Percentiles rank a stretch among this genome's conserved stretches.
phyloP scores from a whole-genome alignment of 352 stramenopile genomes.

The Phytophthora nicotianae region DNA sequence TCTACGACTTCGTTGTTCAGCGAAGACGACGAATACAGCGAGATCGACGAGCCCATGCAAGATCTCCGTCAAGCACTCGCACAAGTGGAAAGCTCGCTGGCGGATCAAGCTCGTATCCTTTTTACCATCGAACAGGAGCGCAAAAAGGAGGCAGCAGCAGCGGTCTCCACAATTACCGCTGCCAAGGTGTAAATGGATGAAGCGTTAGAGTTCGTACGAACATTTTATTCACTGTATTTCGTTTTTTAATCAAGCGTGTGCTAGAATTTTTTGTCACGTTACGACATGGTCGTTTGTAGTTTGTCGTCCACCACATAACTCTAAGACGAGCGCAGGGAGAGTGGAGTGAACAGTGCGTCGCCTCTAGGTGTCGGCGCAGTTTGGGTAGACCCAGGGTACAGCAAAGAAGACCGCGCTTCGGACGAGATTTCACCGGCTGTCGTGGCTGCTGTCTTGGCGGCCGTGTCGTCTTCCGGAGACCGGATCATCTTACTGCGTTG shows the following conservation, averaged over 20 bases:
- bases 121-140: slow-evolving; percentile 50
- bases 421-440: slow-evolving; percentile 39
- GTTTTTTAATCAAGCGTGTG: slow-evolving; percentile 26
- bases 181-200: slow-evolving; percentile 12
- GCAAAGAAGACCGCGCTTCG: slow-evolving; percentile 35
- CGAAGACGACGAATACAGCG: slow-evolving; percentile 22
- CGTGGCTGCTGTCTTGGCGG: slow-evolving; percentile 32
- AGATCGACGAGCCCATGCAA: slow-evolving; percentile 31
- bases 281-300: slow-evolving; percentile 20
- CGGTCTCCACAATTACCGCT: not conserved
- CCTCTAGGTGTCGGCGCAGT: slow-evolving; percentile 40
- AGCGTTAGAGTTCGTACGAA: slow-evolving; percentile 6
- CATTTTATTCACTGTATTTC: slow-evolving; percentile 27
- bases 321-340: slow-evolving; percentile 43
- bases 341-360: slow-evolving; percentile 30
- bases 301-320: slow-evolving; percentile 27
- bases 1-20: slow-evolving; percentile 33
- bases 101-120: slow-evolving; percentile 57
- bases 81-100: slow-evolving; percentile 60
- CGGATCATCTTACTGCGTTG: slow-evolving; percentile 50
- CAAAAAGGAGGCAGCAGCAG: slow-evolving; percentile 26
- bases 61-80: slow-evolving; percentile 38
- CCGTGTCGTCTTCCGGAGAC: slow-evolving; percentile 35
- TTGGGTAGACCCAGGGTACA: slow-evolving; percentile 38
- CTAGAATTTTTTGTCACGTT: slow-evolving; percentile 11